Conservation (phyloP, 176 grass and related monocot species). For the Typha latifolia region DNA sequence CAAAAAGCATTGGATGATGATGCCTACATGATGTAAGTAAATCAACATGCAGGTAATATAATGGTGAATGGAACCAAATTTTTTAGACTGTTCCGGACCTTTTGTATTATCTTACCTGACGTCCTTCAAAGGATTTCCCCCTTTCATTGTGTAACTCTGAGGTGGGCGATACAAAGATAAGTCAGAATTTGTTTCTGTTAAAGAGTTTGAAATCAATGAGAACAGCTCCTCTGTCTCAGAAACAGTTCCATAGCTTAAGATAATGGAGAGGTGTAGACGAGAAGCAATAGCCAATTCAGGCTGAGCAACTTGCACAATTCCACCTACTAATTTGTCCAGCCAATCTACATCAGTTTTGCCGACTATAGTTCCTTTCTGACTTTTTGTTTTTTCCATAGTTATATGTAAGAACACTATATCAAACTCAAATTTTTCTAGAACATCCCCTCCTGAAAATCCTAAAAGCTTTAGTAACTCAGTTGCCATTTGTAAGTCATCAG, state of each 20-base stretch:
- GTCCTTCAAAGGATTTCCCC: constrained; percentile 49
- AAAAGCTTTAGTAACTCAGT: constrained; percentile 31
- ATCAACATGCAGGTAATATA: not conserved
- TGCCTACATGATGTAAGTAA: constrained; percentile 32
- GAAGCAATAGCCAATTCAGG: constrained; percentile 38
- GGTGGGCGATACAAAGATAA: constrained; percentile 51
- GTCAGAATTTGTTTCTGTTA: constrained; percentile 46
- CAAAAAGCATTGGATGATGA: constrained; percentile 79
- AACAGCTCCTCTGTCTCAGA: constrained; percentile 27
- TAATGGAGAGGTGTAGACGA: constrained; percentile 53
- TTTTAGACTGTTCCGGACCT: not conserved
- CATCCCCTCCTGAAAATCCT: constrained; percentile 42
- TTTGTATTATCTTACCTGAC: constrained; percentile 41
- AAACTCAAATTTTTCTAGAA: constrained; percentile 53
- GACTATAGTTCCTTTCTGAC: constrained; percentile 34
- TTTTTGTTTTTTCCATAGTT: constrained; percentile 36
- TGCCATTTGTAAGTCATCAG: constrained; percentile 27
- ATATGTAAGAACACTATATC: constrained; percentile 77
- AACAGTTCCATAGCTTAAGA: constrained; percentile 67
- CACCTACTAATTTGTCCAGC: constrained; percentile 57
- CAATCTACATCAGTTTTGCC: constrained; percentile 43
- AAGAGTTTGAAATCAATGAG: constrained; percentile 26
- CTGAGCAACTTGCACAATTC: constrained; percentile 42
- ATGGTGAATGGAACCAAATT: not conserved
- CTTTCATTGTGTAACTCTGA: constrained; percentile 91